Conservation (phyloP, 192 early-diverging fungal species). For the Cladochytrium replicatum region DNA sequence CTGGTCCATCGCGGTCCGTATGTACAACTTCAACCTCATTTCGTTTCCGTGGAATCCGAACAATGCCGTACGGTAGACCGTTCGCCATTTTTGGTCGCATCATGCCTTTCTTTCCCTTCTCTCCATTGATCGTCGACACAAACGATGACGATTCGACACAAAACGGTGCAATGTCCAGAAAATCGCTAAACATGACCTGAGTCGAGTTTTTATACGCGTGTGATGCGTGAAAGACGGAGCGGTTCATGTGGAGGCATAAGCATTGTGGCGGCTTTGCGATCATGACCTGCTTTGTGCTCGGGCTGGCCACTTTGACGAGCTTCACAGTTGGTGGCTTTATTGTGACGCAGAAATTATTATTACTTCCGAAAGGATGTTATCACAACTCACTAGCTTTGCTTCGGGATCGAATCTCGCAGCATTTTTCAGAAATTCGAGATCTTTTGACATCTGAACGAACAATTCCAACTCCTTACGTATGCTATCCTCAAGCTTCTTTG, state of each 20-base stretch:
- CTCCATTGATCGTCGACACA: conserved; percentile 43
- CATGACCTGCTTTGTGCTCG: conserved; percentile 81
- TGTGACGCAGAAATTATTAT: too few relatives aligned
- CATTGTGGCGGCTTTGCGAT: conserved; percentile 74
- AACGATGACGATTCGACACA: conserved; percentile 57
- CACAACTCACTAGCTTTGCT: conserved; percentile 15
- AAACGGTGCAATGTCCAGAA: conserved; percentile 68
- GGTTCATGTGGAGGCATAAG: conserved; percentile 77
- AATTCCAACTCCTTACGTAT: not conserved
- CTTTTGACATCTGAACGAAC: conserved; percentile 1
- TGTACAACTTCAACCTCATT: conserved; percentile 1
- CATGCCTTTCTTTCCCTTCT: conserved; percentile 19
- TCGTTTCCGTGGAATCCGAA: conserved; percentile 9
- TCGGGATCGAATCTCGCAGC: conserved; percentile 17
- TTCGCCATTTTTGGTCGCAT: conserved; percentile 7
- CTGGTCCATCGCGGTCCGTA: not conserved
- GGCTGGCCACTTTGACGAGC: too few relatives aligned
- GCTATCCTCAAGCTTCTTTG: too few relatives aligned
- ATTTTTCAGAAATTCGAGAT: conserved; percentile 5
- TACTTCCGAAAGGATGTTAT: too few relatives aligned
- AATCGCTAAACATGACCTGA: conserved; percentile 54
- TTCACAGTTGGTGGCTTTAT: too few relatives aligned
- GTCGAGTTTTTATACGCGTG: conserved; percentile 69
- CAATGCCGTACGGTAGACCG: conserved; percentile 2
- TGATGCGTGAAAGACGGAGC: conserved; percentile 64